These are phyloP conservation scores for Plasmodium vivax DNA, from an alignment of 169 alveolate species.

Conservation along the genomic window DNA sequence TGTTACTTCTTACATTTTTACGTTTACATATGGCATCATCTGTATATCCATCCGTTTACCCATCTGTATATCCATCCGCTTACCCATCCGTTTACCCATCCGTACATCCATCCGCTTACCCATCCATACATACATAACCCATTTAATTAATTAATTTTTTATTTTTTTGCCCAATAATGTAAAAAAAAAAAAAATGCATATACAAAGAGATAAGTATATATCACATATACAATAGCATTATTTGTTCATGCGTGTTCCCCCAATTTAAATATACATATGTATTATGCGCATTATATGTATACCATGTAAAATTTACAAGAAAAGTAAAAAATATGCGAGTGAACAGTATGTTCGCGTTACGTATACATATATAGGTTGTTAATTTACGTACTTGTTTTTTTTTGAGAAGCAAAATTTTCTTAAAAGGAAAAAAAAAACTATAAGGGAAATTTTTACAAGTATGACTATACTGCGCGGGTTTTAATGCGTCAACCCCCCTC, in stretches of 20 bases:
- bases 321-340: not conserved
- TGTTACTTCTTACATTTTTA: not conserved
- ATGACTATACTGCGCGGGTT: not conserved
- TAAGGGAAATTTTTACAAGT: not conserved
- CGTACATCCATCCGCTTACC: not conserved
- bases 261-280: not conserved
- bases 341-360: not conserved
- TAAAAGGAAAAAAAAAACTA: not conserved
- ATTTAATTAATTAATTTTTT: not conserved
- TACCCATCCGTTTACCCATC: not conserved
- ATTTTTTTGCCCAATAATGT: not conserved
- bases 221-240: not conserved
- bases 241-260: not conserved
- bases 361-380: not conserved
- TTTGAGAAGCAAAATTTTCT: not conserved
- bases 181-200: not conserved
- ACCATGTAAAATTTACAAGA: not conserved
- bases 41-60: not conserved
- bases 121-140: not conserved
- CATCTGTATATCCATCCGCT: not conserved
- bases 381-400: not conserved
- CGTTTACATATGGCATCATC: not conserved
- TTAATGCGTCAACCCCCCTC: not conserved
- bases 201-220: conserved; percentile 1
- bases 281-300: not conserved